phyloP scores from a whole-genome alignment of 352 stramenopile genomes.

The Pythium periplocum region DNA sequence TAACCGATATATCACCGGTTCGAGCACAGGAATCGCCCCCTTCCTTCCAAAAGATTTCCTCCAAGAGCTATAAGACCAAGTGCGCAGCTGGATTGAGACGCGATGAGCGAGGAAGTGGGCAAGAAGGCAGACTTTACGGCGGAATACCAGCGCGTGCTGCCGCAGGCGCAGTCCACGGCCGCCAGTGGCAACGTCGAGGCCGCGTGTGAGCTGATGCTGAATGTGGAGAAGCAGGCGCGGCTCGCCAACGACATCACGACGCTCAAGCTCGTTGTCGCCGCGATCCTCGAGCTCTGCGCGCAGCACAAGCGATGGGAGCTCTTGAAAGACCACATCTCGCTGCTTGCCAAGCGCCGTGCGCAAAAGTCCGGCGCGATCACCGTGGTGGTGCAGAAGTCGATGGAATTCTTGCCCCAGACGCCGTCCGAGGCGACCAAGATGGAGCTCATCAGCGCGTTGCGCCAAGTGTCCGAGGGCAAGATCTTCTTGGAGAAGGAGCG shows the following conservation, averaged over 20 bases:
- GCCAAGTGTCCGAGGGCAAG: slow-evolving; percentile 94
- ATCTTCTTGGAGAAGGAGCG: slow-evolving; percentile 98
- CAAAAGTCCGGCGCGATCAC: slow-evolving; percentile 86
- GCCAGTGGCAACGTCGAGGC: slow-evolving; percentile 75
- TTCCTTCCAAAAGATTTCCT: neutral
- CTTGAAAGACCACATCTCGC: slow-evolving; percentile 78
- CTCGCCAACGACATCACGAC: slow-evolving; percentile 83
- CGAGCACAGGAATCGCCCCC: no score
- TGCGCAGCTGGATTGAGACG: no score
- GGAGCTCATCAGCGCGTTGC: slow-evolving; percentile 91
- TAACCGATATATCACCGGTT: no score
- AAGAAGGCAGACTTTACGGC: slow-evolving; percentile 75
- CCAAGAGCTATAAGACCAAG: slow-evolving; percentile 1
- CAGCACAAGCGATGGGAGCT: slow-evolving; percentile 87
- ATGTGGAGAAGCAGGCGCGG: slow-evolving; percentile 78
- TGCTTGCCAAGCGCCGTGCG: slow-evolving; percentile 85
- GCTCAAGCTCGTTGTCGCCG: slow-evolving; percentile 74
- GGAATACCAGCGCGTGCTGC: slow-evolving; percentile 61
- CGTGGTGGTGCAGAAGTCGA: slow-evolving; percentile 81
- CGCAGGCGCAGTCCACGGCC: slow-evolving; percentile 57
- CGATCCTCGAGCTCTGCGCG: slow-evolving; percentile 74
- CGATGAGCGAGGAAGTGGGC: slow-evolving; percentile 70
- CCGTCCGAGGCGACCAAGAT: slow-evolving; percentile 85
- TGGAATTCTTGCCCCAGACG: slow-evolving; percentile 73
- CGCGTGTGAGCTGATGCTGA: slow-evolving; percentile 77